These are phyloP conservation scores for Flaveria floridana DNA, from an alignment of 140 eudicot genomes.

Conservation along the genomic window DNA sequence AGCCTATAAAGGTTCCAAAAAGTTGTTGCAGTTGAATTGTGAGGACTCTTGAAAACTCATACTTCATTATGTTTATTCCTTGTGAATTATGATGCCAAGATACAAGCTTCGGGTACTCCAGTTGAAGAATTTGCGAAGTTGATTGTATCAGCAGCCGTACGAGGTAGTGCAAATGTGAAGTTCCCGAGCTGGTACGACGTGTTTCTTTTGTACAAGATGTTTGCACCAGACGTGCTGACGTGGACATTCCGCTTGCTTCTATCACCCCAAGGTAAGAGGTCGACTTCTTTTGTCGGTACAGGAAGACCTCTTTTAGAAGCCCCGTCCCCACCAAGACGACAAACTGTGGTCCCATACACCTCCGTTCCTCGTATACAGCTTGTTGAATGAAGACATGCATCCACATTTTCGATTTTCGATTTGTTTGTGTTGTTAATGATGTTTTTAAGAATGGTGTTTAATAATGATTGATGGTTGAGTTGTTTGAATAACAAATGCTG, in stretches of 20 bases:
- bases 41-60: neutral
- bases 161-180: slow-evolving; percentile 79
- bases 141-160: slow-evolving; percentile 77
- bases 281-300: slow-evolving; percentile 61
- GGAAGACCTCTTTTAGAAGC: slow-evolving; percentile 68
- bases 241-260: slow-evolving; percentile 78
- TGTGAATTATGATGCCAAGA: slow-evolving; percentile 36
- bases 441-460: slow-evolving; percentile 20
- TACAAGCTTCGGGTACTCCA: slow-evolving; percentile 57
- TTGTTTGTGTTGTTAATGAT: slow-evolving; percentile 25
- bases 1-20: neutral
- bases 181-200: slow-evolving; percentile 87
- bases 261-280: slow-evolving; percentile 42
- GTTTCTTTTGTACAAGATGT: slow-evolving; percentile 70
- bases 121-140: slow-evolving; percentile 73
- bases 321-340: slow-evolving; percentile 41
- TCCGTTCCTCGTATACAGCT: slow-evolving; percentile 35
- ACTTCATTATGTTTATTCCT: slow-evolving; percentile 6
- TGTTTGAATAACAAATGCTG: slow-evolving; percentile 1
- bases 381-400: slow-evolving; percentile 16
- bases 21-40: neutral
- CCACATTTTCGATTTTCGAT: slow-evolving; percentile 14
- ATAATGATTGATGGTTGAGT: slow-evolving; percentile 25
- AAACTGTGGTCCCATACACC: slow-evolving; percentile 18
- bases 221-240: slow-evolving; percentile 70